Evolutionary conservation across 2,329 filamentous ascomycete species (phyloP).

Genomic region (Fusarium sambucinum): DNA sequence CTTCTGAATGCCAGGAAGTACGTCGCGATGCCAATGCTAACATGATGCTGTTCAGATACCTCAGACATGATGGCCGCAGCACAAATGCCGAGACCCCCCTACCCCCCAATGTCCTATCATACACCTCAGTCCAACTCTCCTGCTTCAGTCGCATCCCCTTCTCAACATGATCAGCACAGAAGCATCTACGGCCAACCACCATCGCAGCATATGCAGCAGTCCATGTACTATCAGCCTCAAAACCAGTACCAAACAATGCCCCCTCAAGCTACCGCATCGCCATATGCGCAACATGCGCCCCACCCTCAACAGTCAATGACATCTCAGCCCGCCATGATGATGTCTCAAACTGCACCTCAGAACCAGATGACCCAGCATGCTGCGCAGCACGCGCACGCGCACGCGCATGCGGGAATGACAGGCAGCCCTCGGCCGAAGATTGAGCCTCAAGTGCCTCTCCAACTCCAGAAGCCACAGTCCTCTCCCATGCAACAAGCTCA

Average conservation of each 20-base stretch:
- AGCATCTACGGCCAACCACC: slow-evolving; percentile 85
- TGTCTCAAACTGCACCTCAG: slow-evolving; percentile 70
- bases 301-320: slow-evolving; percentile 68
- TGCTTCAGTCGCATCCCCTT: slow-evolving; percentile 89
- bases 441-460: slow-evolving; percentile 70
- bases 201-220: slow-evolving; percentile 80
- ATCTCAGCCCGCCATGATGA: slow-evolving; percentile 74
- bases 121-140: slow-evolving; percentile 96
- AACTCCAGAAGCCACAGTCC: slow-evolving; percentile 68
- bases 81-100: slow-evolving; percentile 79
- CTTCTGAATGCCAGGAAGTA: slow-evolving; percentile 6
- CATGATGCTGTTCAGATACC: slow-evolving; percentile 58
- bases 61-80: slow-evolving; percentile 76
- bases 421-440: slow-evolving; percentile 74
- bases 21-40: slow-evolving; percentile 38
- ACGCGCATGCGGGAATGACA: slow-evolving; percentile 67
- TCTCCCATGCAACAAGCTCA: slow-evolving; percentile 58
- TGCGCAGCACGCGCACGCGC: slow-evolving; percentile 66
- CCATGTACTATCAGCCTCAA: slow-evolving; percentile 80
- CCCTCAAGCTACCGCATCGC: slow-evolving; percentile 69
- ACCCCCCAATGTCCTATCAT: slow-evolving; percentile 91
- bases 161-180: slow-evolving; percentile 89
- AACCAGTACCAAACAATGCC: slow-evolving; percentile 75
- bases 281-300: slow-evolving; percentile 70
- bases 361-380: slow-evolving; percentile 71